These are phyloP conservation scores for Maudiozyma turicensis DNA, from an alignment of 805 yeast species.

Conservation along the genomic window DNA sequence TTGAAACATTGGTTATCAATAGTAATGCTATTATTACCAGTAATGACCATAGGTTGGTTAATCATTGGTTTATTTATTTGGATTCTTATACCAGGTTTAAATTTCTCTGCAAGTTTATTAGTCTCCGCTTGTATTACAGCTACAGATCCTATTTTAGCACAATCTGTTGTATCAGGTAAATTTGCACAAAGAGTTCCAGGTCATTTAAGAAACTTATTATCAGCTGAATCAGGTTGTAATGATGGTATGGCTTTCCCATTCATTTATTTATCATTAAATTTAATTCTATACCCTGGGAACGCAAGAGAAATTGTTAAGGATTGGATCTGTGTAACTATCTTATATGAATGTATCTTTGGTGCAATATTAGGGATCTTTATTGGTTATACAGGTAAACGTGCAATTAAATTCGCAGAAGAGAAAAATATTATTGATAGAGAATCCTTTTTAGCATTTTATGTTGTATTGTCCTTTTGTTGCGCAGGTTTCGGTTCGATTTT, in stretches of 20 bases:
- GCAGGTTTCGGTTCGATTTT: slow-evolving; percentile 84
- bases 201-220: slow-evolving; percentile 72
- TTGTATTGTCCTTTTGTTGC: slow-evolving; percentile 71
- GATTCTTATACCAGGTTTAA: slow-evolving; percentile 62
- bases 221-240: slow-evolving; percentile 83
- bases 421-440: slow-evolving; percentile 72
- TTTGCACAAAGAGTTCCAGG: slow-evolving; percentile 88
- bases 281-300: slow-evolving; percentile 57
- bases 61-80: slow-evolving; percentile 72
- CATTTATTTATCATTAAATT: slow-evolving; percentile 57
- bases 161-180: slow-evolving; percentile 87
- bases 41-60: slow-evolving; percentile 87
- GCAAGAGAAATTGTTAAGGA: slow-evolving; percentile 63
- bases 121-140: slow-evolving; percentile 88
- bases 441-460: slow-evolving; percentile 76
- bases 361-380: slow-evolving; percentile 60
- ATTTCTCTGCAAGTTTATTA: slow-evolving; percentile 60
- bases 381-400: slow-evolving; percentile 62
- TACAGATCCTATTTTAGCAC: slow-evolving; percentile 90
- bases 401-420: slow-evolving; percentile 64
- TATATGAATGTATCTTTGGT: slow-evolving; percentile 79
- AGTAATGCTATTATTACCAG: slow-evolving; percentile 63
- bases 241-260: slow-evolving; percentile 97
- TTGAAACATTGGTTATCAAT: slow-evolving; percentile 74
- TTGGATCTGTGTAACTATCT: slow-evolving; percentile 66